Base-by-base conservation (phyloP, 192 early-diverging fungal species). In the Entrophospora sp. region DNA sequence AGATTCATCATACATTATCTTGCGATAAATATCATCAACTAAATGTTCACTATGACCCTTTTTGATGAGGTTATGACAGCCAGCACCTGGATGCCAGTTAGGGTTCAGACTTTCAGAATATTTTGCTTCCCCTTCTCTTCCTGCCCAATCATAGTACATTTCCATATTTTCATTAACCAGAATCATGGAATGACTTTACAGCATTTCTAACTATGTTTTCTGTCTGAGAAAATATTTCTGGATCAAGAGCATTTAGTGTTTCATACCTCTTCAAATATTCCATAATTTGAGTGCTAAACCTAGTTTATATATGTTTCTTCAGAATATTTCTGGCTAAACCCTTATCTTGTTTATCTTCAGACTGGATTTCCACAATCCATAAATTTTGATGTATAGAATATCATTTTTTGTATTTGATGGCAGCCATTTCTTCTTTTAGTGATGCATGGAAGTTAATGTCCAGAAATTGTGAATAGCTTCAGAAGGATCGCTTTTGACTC, bases 191-290 rank as follows among this genome's bases (percentile, higher is more conserved):
- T 24, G 9, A n/a, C 20, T 22, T n/a, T n/a, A 49, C 20, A 49
- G 20, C 20, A 49, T 49, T 22, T 22, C 18, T 22, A 49, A 49
- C 20, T n/a, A 49, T 49, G 3, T 25, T 52, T 52, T n/a, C n/a
- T n/a, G n/a, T n/a, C n/a, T n/a, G n/a, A n/a, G n/a, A 25, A 52
- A 52, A 16, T 52, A 25, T 52, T 52, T 52, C 24, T 52, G 49
- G 22, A 52, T 27, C 10, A 20, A 52, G 25, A 52, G 49, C 10
- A 52, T 22, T n/a, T 25, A 52, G 1, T 52, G 49, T 1, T 52
- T 52, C 10, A 52, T 52, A 52, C 22, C 22, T 27, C 24, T 4
- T 20, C 49, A 52, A 52, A 52, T 52, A 52, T 25, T 52, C 24
- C 3, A 52, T 52, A 27, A 49, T 49, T 49, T 49, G 48, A n/a